These are phyloP conservation scores for Globomyces sp. DNA, from an alignment of 371 early-diverging fungal genomes.

Conservation along the genomic window DNA sequence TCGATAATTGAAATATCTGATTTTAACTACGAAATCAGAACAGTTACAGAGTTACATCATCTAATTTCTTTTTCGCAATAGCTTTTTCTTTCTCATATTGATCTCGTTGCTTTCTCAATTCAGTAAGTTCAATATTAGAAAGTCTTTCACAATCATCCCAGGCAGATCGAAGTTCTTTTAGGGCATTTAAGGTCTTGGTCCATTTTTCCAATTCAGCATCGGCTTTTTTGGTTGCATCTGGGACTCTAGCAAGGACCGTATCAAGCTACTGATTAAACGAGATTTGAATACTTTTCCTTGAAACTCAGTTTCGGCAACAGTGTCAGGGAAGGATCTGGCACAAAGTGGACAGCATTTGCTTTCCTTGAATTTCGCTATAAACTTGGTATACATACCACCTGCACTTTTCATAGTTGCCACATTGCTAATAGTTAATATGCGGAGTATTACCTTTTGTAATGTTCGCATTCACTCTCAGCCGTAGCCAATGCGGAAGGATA, in stretches of 20 bases:
- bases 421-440: conserved; percentile 16
- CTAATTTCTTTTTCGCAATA: conserved; percentile 10
- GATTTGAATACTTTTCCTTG: too few relatives aligned
- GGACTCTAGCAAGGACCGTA: conserved; percentile 41
- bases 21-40: background rate
- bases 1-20: conserved; percentile 15
- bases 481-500: conserved; percentile 21
- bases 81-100: conserved; percentile 21
- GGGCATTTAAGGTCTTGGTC: conserved; percentile 1
- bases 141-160: conserved; percentile 50
- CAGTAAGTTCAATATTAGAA: conserved; percentile 35
- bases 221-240: conserved; percentile 44
- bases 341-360: conserved; percentile 71
- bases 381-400: conserved; percentile 59
- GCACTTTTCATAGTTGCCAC: conserved; percentile 48
- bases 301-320: too few relatives aligned
- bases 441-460: background rate
- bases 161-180: conserved; percentile 45
- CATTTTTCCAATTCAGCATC: conserved; percentile 2
- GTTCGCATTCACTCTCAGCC: conserved; percentile 26
- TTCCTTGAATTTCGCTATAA: conserved; percentile 47
- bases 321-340: conserved; percentile 48
- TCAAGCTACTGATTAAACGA: conserved; percentile 51
- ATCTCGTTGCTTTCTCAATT: conserved; percentile 44
- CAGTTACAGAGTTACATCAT: conserved; percentile 19